phyloP scores from a whole-genome alignment of 495 filamentous ascomycete genomes.

The Choiromyces venosus region DNA sequence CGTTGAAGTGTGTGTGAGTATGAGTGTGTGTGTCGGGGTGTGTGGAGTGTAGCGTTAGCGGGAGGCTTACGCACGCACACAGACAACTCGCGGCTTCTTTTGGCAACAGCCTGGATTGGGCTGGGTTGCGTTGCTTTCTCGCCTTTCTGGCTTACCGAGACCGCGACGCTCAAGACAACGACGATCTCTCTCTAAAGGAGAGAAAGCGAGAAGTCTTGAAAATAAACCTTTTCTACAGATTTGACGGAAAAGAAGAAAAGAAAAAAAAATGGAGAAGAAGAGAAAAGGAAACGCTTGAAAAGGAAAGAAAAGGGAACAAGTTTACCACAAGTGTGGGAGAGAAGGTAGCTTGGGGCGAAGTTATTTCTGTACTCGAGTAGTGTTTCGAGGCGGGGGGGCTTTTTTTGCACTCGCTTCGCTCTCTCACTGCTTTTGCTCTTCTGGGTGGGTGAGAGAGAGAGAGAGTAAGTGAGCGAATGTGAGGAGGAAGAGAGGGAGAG shows the following conservation, averaged over 20 bases:
- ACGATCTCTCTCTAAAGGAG: not conserved
- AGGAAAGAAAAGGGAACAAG: not conserved
- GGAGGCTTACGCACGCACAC: conserved; percentile 1
- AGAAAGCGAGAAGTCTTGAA: not conserved
- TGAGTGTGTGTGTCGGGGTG: not conserved
- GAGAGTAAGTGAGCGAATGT: conserved; percentile 5
- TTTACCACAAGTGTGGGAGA: not conserved
- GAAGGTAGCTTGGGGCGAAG: not conserved
- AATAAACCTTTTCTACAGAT: not conserved
- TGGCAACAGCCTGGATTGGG: not conserved
- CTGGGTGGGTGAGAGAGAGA: conserved; percentile 2
- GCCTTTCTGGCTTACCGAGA: not conserved
- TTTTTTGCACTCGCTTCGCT: not conserved
- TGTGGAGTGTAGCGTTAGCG: conserved; percentile 5
- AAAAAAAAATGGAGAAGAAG: too few species aligned
- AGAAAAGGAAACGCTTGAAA: not conserved
- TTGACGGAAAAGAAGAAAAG: not conserved
- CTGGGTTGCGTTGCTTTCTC: not conserved
- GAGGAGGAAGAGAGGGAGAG: not conserved
- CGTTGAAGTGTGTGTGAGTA: not conserved
- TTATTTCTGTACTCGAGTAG: not conserved
- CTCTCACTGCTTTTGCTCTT: not conserved
- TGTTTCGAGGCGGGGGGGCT: not conserved
- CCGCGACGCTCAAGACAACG: not conserved
- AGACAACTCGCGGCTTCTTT: conserved; percentile 5